Evolutionary conservation across 768 basidiomycete species (phyloP).

Genomic region (Tulasnella sp.): DNA sequence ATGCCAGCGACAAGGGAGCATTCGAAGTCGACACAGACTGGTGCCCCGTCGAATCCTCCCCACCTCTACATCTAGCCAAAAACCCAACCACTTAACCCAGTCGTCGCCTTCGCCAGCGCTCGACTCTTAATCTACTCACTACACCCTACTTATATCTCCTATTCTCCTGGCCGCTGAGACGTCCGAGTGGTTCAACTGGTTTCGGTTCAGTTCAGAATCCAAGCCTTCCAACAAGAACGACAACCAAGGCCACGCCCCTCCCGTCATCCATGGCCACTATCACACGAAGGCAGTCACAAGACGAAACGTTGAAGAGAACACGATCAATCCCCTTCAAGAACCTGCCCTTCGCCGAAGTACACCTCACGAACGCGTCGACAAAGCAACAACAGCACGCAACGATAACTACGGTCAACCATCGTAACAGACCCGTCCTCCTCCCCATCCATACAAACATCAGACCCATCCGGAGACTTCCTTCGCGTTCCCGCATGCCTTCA

Average conservation of each 20-base stretch:
- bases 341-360: not conserved
- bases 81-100: not conserved
- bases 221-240: not conserved
- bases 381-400: not conserved
- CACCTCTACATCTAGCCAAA: not conserved
- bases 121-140: not conserved
- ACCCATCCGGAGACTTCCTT: slow-evolving; percentile 9
- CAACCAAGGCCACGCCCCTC: not conserved
- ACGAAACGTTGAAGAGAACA: slow-evolving; percentile 12
- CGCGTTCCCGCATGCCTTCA: slow-evolving; percentile 16
- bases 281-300: not conserved
- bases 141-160: not conserved
- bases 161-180: not conserved
- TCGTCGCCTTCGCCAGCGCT: not conserved
- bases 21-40: not conserved
- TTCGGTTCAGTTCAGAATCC: not conserved
- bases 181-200: not conserved
- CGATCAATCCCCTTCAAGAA: slow-evolving; percentile 15
- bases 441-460: slow-evolving; percentile 25
- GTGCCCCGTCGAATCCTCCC: not conserved
- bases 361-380: slow-evolving; percentile 5
- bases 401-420: not conserved
- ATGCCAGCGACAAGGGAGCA: not conserved
- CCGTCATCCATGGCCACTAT: slow-evolving; percentile 21
- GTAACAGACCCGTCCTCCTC: slow-evolving; percentile 7